A percentile compares a stretch with the other conserved stretches of the same genome.
phyloP scores from a whole-genome alignment of 1,139 yeast species.

The Spathaspora jeffriesii region DNA sequence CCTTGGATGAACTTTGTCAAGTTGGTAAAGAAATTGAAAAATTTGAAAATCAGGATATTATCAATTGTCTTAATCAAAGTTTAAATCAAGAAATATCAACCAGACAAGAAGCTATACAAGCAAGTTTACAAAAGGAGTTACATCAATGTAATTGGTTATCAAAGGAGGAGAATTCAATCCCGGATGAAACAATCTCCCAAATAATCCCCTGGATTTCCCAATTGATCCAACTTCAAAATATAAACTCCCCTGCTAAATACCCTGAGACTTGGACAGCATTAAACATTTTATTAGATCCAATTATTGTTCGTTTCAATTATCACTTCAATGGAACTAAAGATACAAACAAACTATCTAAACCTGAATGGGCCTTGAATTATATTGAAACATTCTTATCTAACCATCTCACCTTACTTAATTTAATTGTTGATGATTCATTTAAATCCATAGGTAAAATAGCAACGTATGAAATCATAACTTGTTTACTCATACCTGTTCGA shows the following conservation, averaged over 20 bases:
- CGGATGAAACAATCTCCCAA: slow-evolving; percentile 11
- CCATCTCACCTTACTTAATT: slow-evolving; percentile 36
- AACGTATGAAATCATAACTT: slow-evolving; percentile 54
- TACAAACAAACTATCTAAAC: slow-evolving; percentile 72
- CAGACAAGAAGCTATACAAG: slow-evolving; percentile 6
- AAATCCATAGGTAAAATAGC: slow-evolving; percentile 28
- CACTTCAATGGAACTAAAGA: slow-evolving; percentile 68
- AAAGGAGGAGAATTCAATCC: slow-evolving; percentile 3
- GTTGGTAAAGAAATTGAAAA: slow-evolving; percentile 3
- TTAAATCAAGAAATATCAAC: slow-evolving; percentile 3
- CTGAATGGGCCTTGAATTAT: slow-evolving; percentile 76
- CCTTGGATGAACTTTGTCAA: slow-evolving; percentile 7
- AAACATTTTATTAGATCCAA: slow-evolving; percentile 54
- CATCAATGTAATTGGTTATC: slow-evolving; percentile 19
- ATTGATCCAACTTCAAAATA: slow-evolving; percentile 39
- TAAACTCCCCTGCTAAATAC: slow-evolving; percentile 29
- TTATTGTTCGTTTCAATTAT: slow-evolving; percentile 63
- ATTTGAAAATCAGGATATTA: not conserved
- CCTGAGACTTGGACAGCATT: slow-evolving; percentile 62
- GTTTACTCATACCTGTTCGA: slow-evolving; percentile 52
- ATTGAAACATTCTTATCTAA: slow-evolving; percentile 51
- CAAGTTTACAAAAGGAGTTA: slow-evolving; percentile 8
- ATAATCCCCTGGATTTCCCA: slow-evolving; percentile 14
- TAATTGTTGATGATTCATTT: slow-evolving; percentile 30
- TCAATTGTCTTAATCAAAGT: not conserved